Base-by-base conservation (phyloP, 169 alveolate species). In the Prorocentrum cordatum region DNA sequence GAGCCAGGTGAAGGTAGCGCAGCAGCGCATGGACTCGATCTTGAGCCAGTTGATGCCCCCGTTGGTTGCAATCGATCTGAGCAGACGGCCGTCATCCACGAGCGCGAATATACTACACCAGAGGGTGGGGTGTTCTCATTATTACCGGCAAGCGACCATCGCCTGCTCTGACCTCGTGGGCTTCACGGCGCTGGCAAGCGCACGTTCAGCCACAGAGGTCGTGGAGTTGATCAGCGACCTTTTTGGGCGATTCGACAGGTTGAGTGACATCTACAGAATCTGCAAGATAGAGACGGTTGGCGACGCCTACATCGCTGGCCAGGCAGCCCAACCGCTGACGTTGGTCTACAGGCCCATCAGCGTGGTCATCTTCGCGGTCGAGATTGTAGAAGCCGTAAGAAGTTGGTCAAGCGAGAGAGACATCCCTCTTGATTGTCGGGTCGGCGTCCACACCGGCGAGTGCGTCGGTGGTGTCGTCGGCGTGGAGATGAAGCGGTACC, bases 381-480 rank as follows among this genome's bases (percentile, higher is more conserved):
- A 62, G 45, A 42, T 6, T 27, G 2, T 5, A 9, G 10, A 22
- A 47, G 3, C 61, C 61, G 7, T 47, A 47, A 6, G 24, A 7
- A 26, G 61, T 9, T 47, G 18, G 12, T 7, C 12, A 18, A 18
- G 1, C 27, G 1, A 1, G 71, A 26, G 71, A 42, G 42, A 3
- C 5, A 7, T 20, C 27, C 38, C 26, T 12, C 58, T 16, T 58
- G 88, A 73, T 59, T 77, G 88, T 45, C 72, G 88, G 47, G 88
- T 77, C 45, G 88, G 88, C 54, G 88, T 77, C 32, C 88, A 77
- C 64, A 77, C 88, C 20, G 88, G 88, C 7, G 88, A 77, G 36
- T 77, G 88, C 32, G 88, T 77, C 50, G 88, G 88, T 59, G 88
- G 88, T 47, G 59, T 77, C n/a, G 88, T 77, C 35, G 88, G 88